Evolutionary conservation across 208 protist species (phyloP), one percentile per base, ranked within the genome.

Genomic region (Vickermania ingenoplastis): DNA sequence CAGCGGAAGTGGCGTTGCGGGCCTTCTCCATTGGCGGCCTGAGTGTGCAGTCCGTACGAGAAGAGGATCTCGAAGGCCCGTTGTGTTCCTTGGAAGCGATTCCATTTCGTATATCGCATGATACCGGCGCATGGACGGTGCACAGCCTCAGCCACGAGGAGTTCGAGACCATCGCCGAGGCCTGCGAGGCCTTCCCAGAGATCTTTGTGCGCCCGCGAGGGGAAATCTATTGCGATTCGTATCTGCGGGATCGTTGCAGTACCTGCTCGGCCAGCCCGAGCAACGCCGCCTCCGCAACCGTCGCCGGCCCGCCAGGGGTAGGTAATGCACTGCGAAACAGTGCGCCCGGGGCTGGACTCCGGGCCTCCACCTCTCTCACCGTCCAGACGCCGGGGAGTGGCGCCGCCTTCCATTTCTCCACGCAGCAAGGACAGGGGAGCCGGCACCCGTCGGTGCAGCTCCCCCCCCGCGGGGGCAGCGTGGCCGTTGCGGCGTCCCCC

Each of bases 91-190:
- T 67, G 25, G 78, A 41, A 45, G 36, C 36, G 36, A 45, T 45
- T 17, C 36, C 36, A 17, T 83, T 81, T 73, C 76, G 70, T n/a
- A 59, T 93, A 11, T 75, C 78, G 25, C 80, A 86, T 31, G 66
- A 81, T 17, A 88, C 78, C 11, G 87, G 87, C 11, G 77, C 80
- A 29, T 94, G 87, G 87, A 71, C 79, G 41, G 65, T 85, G 31
- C 67, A 77, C 55, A 75, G 83, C 49, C 60, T 94, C 24, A 77
- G 81, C 2, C 68, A 53, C 11, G 76, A 86, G 53, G 81, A 86
- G 61, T 94, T 86, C 57, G 77, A 83, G 29, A 75, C 73, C 22
- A 72, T 87, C 49, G 58, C 78, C n/a, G 81, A 80, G 25, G 83
- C 82, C 3, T 91, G 74, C 61, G 36, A 53, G 26, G 78, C 81